Evolutionary conservation across 2,329 filamentous ascomycete genomes (phyloP).

Genomic region (Sporothrix luriei): DNA sequence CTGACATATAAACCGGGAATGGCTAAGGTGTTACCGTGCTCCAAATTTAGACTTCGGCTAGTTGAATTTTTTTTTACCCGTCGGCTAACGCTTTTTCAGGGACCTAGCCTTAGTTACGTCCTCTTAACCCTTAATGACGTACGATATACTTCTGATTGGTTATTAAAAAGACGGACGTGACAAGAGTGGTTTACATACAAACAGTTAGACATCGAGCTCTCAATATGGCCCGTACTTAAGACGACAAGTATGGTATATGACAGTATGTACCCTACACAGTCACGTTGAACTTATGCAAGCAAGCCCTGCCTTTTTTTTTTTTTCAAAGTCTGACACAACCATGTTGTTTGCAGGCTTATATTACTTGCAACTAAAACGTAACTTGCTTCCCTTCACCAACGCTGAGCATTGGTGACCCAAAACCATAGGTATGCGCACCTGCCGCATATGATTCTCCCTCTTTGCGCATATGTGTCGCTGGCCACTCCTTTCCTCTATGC

Average conservation of each 20-base stretch:
- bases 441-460: slow-evolving; percentile 27
- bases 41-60: neutral
- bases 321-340: too few species aligned
- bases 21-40: neutral
- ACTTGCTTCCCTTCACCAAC: slow-evolving; percentile 23
- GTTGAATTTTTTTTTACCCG: neutral
- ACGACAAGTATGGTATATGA: neutral
- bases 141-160: too few species aligned
- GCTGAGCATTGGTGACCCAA: slow-evolving; percentile 30
- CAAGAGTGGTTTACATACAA: too few species aligned
- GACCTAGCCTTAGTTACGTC: too few species aligned
- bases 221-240: too few species aligned
- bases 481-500: slow-evolving; percentile 26
- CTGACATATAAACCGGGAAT: neutral
- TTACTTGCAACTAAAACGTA: neutral
- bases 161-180: too few species aligned
- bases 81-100: neutral
- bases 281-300: neutral
- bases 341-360: too few species aligned
- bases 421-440: slow-evolving; percentile 27
- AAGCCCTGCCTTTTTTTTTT: too few species aligned
- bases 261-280: neutral
- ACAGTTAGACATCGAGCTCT: too few species aligned
- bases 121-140: too few species aligned
- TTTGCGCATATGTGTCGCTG: slow-evolving; percentile 30